These are phyloP conservation scores for Speleostelium caveatum DNA, from an alignment of 78 protist species.

Conservation along the genomic window DNA sequence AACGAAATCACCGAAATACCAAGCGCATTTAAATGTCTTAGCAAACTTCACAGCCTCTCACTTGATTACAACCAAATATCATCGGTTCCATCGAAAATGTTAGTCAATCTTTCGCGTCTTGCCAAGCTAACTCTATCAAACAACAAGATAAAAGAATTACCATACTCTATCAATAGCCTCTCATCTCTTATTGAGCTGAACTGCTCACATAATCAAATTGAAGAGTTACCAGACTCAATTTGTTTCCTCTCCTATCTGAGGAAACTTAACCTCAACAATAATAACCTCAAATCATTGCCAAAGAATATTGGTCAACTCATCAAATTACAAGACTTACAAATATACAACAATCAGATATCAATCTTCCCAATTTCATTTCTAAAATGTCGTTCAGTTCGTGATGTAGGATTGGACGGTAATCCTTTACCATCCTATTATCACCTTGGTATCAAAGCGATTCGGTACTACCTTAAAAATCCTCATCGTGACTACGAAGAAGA, in stretches of 20 bases:
- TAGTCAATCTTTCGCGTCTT: conserved; percentile 20
- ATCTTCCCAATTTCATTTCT: conserved; percentile 43
- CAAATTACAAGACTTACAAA: conserved; percentile 39
- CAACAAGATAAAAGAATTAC: conserved; percentile 21
- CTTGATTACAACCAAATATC: conserved; percentile 45
- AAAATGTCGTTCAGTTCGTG: conserved; percentile 57
- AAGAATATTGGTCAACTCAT: conserved; percentile 38
- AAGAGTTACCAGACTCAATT: conserved; percentile 35
- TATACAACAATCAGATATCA: conserved; percentile 58
- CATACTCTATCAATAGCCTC: conserved; percentile 21
- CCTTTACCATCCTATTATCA: conserved; percentile 66
- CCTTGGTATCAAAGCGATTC: conserved; percentile 59
- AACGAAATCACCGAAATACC: conserved; percentile 21
- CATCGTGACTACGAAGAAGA: conserved; percentile 21
- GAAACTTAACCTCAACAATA: conserved; percentile 52
- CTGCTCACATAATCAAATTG: conserved; percentile 22
- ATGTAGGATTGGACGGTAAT: conserved; percentile 62
- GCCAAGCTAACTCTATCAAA: conserved; percentile 46
- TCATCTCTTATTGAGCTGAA: conserved; percentile 57
- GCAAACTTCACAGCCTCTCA: conserved; percentile 52
- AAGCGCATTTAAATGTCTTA: background rate
- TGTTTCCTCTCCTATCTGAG: conserved; percentile 24
- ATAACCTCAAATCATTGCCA: conserved; percentile 43
- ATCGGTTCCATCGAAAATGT: background rate
- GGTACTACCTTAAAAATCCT: conserved; percentile 61